Percentiles rank a stretch among this genome's conserved stretches.
phyloP scores from a whole-genome alignment of 768 basidiomycete genomes.

The Chiua virens region DNA sequence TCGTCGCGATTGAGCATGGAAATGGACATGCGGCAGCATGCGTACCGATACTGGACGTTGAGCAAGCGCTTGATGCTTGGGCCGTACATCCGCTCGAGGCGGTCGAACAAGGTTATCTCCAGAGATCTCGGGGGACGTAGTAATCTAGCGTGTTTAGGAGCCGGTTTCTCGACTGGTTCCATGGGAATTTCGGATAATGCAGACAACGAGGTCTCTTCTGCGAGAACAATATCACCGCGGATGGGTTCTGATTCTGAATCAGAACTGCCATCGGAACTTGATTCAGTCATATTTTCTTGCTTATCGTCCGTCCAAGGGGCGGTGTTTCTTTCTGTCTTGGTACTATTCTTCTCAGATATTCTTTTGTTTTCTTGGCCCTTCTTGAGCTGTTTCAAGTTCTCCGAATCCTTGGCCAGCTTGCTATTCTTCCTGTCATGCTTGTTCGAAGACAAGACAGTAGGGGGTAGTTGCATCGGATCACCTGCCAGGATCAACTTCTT shows the following conservation, averaged over 20 bases:
- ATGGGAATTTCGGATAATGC: neutral
- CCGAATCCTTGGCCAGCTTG: slow-evolving; percentile 1
- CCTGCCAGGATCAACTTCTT: slow-evolving; percentile 90
- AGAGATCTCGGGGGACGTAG: slow-evolving; percentile 69
- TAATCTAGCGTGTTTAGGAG: slow-evolving; percentile 29
- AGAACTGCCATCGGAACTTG: slow-evolving; percentile 8
- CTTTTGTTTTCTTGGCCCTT: neutral
- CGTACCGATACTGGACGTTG: slow-evolving; percentile 83
- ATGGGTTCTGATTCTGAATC: slow-evolving; percentile 20
- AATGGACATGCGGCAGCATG: neutral
- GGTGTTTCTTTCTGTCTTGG: neutral
- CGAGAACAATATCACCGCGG: slow-evolving; percentile 19
- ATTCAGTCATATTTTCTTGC: neutral
- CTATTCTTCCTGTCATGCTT: slow-evolving; percentile 35
- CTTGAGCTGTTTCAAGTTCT: slow-evolving; percentile 1
- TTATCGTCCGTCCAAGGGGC: neutral
- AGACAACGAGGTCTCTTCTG: slow-evolving; percentile 15
- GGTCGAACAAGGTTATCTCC: slow-evolving; percentile 89
- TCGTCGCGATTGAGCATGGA: neutral
- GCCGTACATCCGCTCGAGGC: slow-evolving; percentile 89
- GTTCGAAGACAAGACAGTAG: slow-evolving; percentile 78
- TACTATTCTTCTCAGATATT: neutral
- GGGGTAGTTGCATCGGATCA: slow-evolving; percentile 94
- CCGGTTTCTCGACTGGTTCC: slow-evolving; percentile 9
- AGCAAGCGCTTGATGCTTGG: slow-evolving; percentile 81